Base-by-base conservation (phyloP, 768 basidiomycete genomes). In the Amanita brunnescens region DNA sequence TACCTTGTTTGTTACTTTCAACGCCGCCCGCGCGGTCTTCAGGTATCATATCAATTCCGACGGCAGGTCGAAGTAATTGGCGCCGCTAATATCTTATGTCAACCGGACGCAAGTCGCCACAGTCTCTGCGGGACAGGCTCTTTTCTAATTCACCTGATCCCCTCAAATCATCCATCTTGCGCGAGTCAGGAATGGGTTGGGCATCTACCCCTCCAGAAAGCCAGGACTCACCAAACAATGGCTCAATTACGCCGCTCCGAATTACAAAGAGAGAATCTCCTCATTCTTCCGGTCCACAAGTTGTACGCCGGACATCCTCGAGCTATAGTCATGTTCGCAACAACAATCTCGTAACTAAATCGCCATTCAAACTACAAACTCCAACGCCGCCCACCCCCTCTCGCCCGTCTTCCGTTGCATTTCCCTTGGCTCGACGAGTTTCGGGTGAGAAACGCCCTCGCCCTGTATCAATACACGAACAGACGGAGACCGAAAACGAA, bases 331-430 rank as follows among this genome's bases (percentile, higher is more conserved):
- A 88, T 65, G 76, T 91, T 56, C 77, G 76, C 59, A 83, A 71
- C 58, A 87, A 82, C 63, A 82, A 85, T 61, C 81, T 91, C 51
- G 90, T 92, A 14, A 82, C 85, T 24, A 90, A 90, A 58, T 92
- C 90, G 9, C 89, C 89, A 8, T 92, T 92, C 71, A 87, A 85
- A 59, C 79, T 78, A 2, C 79, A 81, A 54, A 71, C 79, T 21
- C 73, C 79, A 43, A 71, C 73, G n/a, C 71, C 78, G 29, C 65
- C 75, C 2, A 67, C 74, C n/a, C 64, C 72, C 16, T 56, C 68
- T 26, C 58, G 67, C 34, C 60, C 65, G 10, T 57, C 59, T 21
- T 57, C 68, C 10, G 58, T 71, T 30, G 51, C 62, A 1, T 68
- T 69, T 57, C 73, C 68, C 24, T 56, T 54, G 45, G 72, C 67